phyloP scores from a whole-genome alignment of 768 basidiomycete species.

The Tulasnella sp. region DNA sequence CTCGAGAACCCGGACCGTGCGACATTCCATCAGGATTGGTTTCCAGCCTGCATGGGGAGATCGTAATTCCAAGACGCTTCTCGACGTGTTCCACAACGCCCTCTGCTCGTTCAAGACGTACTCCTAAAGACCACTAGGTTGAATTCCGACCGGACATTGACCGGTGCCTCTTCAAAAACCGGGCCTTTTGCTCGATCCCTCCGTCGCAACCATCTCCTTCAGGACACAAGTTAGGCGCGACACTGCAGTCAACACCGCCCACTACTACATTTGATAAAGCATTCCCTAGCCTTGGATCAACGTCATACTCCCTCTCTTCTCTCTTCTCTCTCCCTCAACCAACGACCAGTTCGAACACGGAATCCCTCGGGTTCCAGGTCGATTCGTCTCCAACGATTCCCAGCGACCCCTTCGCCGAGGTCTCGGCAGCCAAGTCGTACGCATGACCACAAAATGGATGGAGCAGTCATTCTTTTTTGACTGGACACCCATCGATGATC shows the following conservation, averaged over 20 bases:
- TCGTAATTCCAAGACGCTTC: constrained; percentile 16
- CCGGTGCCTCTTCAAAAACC: too few species aligned
- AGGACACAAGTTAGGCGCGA: too few species aligned
- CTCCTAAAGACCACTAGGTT: background rate
- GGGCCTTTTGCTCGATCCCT: too few species aligned
- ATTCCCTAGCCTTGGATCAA: background rate
- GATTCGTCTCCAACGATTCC: too few species aligned
- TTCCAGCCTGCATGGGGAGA: background rate
- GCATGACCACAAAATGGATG: constrained; percentile 11
- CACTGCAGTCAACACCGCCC: background rate
- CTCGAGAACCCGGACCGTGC: constrained; percentile 4
- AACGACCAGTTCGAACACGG: background rate
- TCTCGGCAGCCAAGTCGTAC: background rate
- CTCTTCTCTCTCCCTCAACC: background rate
- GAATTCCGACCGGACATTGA: background rate
- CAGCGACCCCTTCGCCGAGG: background rate
- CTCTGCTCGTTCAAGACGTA: background rate
- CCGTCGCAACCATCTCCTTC: too few species aligned
- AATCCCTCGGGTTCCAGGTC: background rate
- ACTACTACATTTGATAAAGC: background rate
- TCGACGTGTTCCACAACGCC: background rate
- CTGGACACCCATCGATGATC: constrained; percentile 11
- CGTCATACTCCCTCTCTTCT: background rate
- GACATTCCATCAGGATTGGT: background rate
- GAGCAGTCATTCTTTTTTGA: constrained; percentile 31